phyloP scores from a whole-genome alignment of 2,329 filamentous ascomycete species.

The Mollisia scopiformis region DNA sequence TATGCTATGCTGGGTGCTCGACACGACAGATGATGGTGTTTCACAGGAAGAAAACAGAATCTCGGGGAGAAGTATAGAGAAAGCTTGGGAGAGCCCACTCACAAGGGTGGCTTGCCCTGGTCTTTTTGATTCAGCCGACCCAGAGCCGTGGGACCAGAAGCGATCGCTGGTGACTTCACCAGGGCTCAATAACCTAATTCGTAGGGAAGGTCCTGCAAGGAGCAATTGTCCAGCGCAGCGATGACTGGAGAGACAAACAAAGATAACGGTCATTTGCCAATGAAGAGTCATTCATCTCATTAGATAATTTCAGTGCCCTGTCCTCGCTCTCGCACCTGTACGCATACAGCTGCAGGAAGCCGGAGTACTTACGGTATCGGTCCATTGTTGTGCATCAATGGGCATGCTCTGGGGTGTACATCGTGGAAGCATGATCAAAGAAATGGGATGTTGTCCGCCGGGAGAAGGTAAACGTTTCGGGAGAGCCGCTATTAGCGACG shows the following conservation, averaged over 20 bases:
- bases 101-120: not conserved
- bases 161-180: too few species aligned
- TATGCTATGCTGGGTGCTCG: not conserved
- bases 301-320: not conserved
- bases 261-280: not conserved
- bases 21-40: not conserved
- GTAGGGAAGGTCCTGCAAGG: too few species aligned
- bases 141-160: not conserved
- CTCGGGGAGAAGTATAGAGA: not conserved
- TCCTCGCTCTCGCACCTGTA: not conserved
- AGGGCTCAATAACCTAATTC: too few species aligned
- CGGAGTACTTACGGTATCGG: not conserved
- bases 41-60: not conserved
- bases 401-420: not conserved
- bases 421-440: not conserved
- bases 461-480: not conserved
- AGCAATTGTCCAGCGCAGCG: too few species aligned
- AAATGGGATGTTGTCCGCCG: not conserved
- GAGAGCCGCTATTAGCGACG: not conserved
- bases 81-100: not conserved
- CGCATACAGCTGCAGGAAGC: constrained; percentile 1
- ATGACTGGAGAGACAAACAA: too few species aligned
- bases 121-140: not conserved
- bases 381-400: not conserved
- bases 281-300: not conserved